Conservation (phyloP, 257 asterid genomes). For the Paulownia fortunei region DNA sequence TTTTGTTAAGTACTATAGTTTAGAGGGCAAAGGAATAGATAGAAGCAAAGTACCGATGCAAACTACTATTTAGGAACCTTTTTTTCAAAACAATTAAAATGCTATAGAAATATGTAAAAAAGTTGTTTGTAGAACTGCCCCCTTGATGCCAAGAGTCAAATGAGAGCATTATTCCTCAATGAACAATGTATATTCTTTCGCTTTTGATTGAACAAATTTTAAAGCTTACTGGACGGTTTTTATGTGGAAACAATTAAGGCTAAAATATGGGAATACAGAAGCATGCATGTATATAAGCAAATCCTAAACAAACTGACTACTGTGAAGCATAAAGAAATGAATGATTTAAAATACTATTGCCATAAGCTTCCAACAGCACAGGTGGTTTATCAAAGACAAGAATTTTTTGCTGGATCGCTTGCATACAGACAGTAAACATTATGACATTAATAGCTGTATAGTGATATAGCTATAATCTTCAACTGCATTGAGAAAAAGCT, state of each 20-base stretch:
- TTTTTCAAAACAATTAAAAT: not conserved
- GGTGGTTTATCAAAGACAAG: slow-evolving; percentile 2
- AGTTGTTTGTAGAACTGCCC: not conserved
- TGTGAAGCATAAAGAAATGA: slow-evolving; percentile 3
- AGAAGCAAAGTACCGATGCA: not conserved
- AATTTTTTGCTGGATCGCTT: not conserved
- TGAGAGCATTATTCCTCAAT: slow-evolving; percentile 11
- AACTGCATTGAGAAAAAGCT: not conserved
- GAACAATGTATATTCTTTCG: not conserved
- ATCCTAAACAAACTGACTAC: slow-evolving; percentile 13
- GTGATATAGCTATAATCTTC: slow-evolving; percentile 5
- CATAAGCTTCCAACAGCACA: slow-evolving; percentile 9
- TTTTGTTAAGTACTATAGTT: not conserved
- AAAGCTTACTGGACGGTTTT: not conserved
- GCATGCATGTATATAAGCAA: not conserved
- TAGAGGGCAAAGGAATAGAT: not conserved
- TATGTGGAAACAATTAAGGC: not conserved
- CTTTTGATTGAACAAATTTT: not conserved
- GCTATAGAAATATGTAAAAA: not conserved
- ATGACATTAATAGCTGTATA: slow-evolving; percentile 6
- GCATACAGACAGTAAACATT: not conserved
- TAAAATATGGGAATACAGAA: not conserved
- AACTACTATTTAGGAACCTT: slow-evolving; percentile 2
- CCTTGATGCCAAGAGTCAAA: not conserved
- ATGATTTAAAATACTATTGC: not conserved